Percentiles rank a stretch among this genome's conserved stretches.
Evolutionary conservation across 352 stramenopile genomes (phyloP).

Genomic region (Globisporangium yorkense): DNA sequence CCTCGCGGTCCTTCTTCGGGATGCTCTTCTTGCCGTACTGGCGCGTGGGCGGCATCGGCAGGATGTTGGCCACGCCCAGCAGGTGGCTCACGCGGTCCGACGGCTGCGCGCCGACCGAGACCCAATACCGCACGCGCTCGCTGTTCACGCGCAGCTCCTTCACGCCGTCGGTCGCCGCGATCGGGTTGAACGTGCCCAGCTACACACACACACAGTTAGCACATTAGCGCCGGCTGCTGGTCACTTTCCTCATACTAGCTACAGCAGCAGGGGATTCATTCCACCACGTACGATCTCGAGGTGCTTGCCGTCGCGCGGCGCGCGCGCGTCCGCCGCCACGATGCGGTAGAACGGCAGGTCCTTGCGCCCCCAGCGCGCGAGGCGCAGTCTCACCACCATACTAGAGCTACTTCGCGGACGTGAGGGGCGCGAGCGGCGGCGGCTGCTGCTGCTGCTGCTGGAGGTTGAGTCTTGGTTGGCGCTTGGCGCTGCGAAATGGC

Average conservation of each 20-base stretch:
- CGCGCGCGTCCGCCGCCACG: conserved; percentile 76
- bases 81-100: conserved; percentile 80
- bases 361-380: conserved; percentile 83
- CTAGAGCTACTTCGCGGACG: background rate
- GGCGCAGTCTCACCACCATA: conserved; percentile 86
- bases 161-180: conserved; percentile 73
- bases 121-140: conserved; percentile 84
- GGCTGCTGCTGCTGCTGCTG: no score
- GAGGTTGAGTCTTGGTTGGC: no score
- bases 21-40: conserved; percentile 84
- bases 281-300: conserved; percentile 74
- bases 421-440: no score
- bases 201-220: conserved; percentile 9
- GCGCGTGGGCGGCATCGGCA: conserved; percentile 79
- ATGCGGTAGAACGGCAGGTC: conserved; percentile 89
- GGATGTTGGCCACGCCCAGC: conserved; percentile 73
- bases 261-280: no score
- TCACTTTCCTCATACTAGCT: background rate
- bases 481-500: no score
- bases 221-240: background rate
- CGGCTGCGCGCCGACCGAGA: conserved; percentile 82
- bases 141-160: conserved; percentile 87
- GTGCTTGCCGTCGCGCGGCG: conserved; percentile 79
- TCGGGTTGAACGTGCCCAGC: conserved; percentile 86
- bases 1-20: conserved; percentile 74